Percentiles rank a stretch among this genome's conserved stretches.
These are phyloP conservation scores for Cladophialophora carrionii DNA, from an alignment of 2,329 filamentous ascomycete species.

Conservation along the genomic window DNA sequence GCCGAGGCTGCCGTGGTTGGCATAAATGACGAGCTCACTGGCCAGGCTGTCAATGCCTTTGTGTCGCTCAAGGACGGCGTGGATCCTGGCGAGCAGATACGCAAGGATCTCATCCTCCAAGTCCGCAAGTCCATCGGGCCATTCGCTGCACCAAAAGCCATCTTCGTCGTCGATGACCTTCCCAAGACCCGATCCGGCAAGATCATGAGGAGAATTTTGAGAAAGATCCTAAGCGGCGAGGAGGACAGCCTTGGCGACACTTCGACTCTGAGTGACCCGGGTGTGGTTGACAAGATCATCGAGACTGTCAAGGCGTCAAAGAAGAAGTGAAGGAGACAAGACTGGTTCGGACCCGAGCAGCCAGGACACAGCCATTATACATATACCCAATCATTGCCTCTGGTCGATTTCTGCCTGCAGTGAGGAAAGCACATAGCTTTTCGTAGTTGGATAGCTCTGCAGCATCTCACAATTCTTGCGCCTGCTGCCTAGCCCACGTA, in stretches of 20 bases:
- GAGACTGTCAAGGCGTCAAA: constrained; percentile 66
- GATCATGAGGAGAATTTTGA: constrained; percentile 96
- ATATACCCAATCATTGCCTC: constrained; percentile 2
- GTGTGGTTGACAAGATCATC: constrained; percentile 88
- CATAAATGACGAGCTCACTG: constrained; percentile 88
- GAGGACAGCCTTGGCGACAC: constrained; percentile 95
- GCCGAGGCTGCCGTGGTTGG: constrained; percentile 96
- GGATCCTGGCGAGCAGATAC: constrained; percentile 75
- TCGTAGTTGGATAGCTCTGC: background rate
- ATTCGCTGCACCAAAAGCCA: constrained; percentile 92
- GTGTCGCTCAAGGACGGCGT: constrained; percentile 86
- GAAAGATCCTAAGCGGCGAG: constrained; percentile 96
- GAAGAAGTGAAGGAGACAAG: constrained; percentile 43
- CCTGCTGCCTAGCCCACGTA: background rate
- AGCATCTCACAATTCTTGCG: background rate
- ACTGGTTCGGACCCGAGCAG: background rate
- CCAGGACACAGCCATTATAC: background rate
- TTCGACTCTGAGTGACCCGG: constrained; percentile 85
- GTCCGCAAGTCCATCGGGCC: constrained; percentile 97
- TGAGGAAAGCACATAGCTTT: background rate
- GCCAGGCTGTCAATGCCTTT: constrained; percentile 96
- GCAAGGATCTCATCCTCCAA: constrained; percentile 91
- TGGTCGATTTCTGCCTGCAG: constrained; percentile 8
- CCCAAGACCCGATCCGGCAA: constrained; percentile 98
- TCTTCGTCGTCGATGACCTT: constrained; percentile 88